phyloP scores from a whole-genome alignment of 176 grass and related monocot genomes.

The Carex myosuroides region DNA sequence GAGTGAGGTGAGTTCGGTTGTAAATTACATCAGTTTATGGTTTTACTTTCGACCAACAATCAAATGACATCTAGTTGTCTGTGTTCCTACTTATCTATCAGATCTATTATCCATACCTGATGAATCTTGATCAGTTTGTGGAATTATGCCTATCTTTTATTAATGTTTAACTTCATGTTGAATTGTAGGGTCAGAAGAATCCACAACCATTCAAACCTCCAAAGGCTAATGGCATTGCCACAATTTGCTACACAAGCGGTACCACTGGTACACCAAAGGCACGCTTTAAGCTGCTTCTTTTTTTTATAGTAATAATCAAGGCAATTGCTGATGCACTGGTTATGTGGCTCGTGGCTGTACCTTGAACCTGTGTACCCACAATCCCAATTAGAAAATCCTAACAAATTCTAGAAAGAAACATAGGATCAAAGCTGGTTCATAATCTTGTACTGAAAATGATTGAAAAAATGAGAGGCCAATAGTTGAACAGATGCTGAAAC shows the following conservation, averaged over 20 bases:
- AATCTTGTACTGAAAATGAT: not conserved
- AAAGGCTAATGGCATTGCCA: slow-evolving; percentile 80
- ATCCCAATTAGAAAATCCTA: not conserved
- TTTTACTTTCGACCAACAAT: not conserved
- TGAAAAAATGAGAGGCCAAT: not conserved
- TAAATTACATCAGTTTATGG: not conserved
- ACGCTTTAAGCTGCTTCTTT: not conserved
- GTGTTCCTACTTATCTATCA: slow-evolving; percentile 28
- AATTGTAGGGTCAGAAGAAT: slow-evolving; percentile 53
- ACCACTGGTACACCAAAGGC: slow-evolving; percentile 95
- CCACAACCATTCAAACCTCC: slow-evolving; percentile 62
- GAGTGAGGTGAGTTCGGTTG: not conserved
- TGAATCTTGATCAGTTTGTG: not conserved
- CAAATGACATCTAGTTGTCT: not conserved
- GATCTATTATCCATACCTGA: not conserved
- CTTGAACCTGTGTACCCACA: not conserved
- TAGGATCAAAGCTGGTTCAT: not conserved
- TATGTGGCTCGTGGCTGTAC: not conserved
- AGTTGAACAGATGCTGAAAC: not conserved
- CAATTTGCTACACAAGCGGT: slow-evolving; percentile 95
- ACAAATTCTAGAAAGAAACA: not conserved
- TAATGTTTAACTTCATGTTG: not conserved
- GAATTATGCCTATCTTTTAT: not conserved
- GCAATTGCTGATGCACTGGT: not conserved
- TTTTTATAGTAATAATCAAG: not conserved